phyloP scores from a whole-genome alignment of 257 asterid species.

The Lavandula angustifolia region DNA sequence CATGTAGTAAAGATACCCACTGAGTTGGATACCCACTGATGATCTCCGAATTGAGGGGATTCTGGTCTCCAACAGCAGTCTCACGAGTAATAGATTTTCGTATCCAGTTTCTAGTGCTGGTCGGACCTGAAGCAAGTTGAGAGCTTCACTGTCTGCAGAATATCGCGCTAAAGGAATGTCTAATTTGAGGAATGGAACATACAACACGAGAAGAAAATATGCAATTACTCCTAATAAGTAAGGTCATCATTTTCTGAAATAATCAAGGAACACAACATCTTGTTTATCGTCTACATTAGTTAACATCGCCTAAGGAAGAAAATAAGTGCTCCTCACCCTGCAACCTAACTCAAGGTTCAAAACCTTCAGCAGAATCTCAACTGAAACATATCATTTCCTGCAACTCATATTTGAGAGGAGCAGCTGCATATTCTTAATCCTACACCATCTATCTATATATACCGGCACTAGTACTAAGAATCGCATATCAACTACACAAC shows the following conservation, averaged over 20 bases:
- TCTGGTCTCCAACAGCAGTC: constrained; percentile 76
- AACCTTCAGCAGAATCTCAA: background rate
- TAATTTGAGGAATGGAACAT: background rate
- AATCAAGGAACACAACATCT: background rate
- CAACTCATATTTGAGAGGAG: background rate
- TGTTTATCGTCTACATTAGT: background rate
- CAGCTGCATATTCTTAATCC: constrained; percentile 2
- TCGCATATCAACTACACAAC: background rate
- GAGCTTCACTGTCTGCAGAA: constrained; percentile 27
- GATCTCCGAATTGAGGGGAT: constrained; percentile 75
- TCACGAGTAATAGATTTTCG: constrained; percentile 82
- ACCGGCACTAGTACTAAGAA: background rate
- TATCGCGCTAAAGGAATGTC: background rate
- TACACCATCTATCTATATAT: background rate
- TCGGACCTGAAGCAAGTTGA: constrained; percentile 66
- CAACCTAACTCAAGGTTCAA: background rate
- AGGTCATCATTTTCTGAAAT: background rate
- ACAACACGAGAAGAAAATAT: background rate
- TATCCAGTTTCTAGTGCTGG: constrained; percentile 98
- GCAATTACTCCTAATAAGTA: background rate
- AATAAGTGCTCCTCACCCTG: background rate
- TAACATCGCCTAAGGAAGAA: background rate
- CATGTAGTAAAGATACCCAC: constrained; percentile 5
- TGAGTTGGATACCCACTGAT: constrained; percentile 59
- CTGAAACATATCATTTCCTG: background rate